Percentiles rank a stretch among this genome's conserved stretches.
Evolutionary conservation across 371 early-diverging fungal genomes (phyloP).

Genomic region (Sporodiniella umbellata): DNA sequence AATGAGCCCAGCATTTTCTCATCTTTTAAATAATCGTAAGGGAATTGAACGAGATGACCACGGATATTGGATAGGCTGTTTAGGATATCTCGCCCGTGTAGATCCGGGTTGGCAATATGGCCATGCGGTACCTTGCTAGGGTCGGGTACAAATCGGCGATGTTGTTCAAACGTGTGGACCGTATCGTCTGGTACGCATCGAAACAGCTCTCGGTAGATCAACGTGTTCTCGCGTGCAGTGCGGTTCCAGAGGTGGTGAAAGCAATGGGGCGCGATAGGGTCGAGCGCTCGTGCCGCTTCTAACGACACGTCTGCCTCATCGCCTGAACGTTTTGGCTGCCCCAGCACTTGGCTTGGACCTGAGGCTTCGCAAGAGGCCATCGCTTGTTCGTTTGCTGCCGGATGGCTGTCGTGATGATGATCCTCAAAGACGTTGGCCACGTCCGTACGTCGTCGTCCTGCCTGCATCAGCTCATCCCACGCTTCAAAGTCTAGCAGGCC

Average conservation of each 20-base stretch:
- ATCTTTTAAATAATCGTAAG: slow-evolving; percentile 62
- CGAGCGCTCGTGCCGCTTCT: slow-evolving; percentile 41
- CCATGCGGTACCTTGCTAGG: slow-evolving; percentile 48
- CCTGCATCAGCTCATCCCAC: slow-evolving; percentile 17
- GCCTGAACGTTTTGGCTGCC: slow-evolving; percentile 25
- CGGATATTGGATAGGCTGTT: slow-evolving; percentile 38
- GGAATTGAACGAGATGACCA: slow-evolving; percentile 74
- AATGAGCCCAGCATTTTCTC: slow-evolving; percentile 65
- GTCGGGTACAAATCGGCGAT: slow-evolving; percentile 58
- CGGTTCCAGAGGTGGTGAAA: slow-evolving; percentile 59
- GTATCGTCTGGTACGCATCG: slow-evolving; percentile 87
- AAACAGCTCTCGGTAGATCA: slow-evolving; percentile 76
- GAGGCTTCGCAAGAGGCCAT: slow-evolving; percentile 18
- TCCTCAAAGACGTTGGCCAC: background rate
- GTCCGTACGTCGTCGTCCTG: background rate
- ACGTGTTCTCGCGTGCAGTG: slow-evolving; percentile 67
- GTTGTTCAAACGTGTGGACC: slow-evolving; percentile 59
- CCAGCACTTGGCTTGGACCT: slow-evolving; percentile 23
- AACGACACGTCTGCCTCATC: background rate
- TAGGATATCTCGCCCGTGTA: slow-evolving; percentile 34
- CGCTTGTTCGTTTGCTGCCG: slow-evolving; percentile 15
- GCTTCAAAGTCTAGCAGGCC: slow-evolving; percentile 57
- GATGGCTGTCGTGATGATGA: slow-evolving; percentile 6
- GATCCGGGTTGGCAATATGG: slow-evolving; percentile 52
- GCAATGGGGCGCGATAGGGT: slow-evolving; percentile 70